A percentile compares a stretch with the other conserved stretches of the same genome.
These are phyloP conservation scores for Solanum arcanum DNA, from an alignment of 257 asterid species.

Conservation along the genomic window DNA sequence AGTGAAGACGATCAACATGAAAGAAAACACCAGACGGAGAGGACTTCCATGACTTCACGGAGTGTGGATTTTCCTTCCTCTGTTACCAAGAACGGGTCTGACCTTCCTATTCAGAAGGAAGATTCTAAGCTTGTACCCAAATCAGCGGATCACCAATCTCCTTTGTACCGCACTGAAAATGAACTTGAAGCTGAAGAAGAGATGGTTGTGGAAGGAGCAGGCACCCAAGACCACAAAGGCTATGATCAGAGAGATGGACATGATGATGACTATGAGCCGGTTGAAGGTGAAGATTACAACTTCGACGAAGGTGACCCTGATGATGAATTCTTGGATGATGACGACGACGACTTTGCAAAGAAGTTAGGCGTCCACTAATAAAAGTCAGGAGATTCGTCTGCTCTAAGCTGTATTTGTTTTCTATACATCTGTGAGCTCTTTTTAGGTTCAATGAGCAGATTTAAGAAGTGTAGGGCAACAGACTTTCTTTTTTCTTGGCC, in stretches of 20 bases:
- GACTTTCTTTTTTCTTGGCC: background rate
- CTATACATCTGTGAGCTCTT: background rate
- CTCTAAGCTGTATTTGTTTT: background rate
- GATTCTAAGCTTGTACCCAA: background rate
- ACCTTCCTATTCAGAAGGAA: background rate
- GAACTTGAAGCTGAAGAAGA: constrained; percentile 37
- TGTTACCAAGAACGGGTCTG: constrained; percentile 1
- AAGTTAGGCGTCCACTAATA: constrained; percentile 71
- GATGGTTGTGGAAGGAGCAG: constrained; percentile 22
- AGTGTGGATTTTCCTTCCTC: background rate
- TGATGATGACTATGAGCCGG: constrained; percentile 42
- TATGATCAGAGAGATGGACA: constrained; percentile 43
- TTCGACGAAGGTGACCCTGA: constrained; percentile 43
- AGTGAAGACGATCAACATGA: background rate
- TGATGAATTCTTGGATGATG: constrained; percentile 54
- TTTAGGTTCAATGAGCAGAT: constrained; percentile 19
- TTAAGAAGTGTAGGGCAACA: constrained; percentile 22
- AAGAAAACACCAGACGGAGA: background rate
- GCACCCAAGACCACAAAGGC: constrained; percentile 28
- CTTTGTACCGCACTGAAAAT: constrained; percentile 3
- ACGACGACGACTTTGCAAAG: constrained; percentile 65
- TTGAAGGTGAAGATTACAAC: constrained; percentile 44
- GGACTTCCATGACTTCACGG: background rate
- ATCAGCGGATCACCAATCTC: constrained; percentile 4
- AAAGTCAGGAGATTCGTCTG: background rate